Conservation (phyloP, 208 protist genomes). For the Novymonas esmeraldas region DNA sequence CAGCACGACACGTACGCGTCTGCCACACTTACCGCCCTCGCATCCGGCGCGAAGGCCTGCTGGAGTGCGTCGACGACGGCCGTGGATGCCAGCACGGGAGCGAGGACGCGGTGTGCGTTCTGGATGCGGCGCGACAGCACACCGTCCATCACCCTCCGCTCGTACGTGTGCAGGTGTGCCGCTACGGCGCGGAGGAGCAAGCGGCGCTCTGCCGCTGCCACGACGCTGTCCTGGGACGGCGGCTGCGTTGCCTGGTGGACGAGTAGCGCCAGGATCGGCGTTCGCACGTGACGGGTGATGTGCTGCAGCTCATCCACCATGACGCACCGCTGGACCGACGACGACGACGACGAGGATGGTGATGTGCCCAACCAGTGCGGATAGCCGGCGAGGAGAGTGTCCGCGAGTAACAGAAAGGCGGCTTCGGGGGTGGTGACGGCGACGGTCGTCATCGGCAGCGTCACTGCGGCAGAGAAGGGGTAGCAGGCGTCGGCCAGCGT, state of each 20-base stretch:
- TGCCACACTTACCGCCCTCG: constrained; percentile 45
- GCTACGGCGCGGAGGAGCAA: constrained; percentile 33
- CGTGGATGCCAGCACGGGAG: constrained; percentile 26
- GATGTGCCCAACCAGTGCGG: constrained; percentile 31
- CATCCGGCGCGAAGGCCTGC: constrained; percentile 27
- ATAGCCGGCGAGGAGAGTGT: constrained; percentile 31
- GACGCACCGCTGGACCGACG: constrained; percentile 13
- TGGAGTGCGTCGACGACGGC: constrained; percentile 31
- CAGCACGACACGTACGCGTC: constrained; percentile 72
- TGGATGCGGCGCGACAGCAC: constrained; percentile 26
- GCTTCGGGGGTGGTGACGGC: constrained; percentile 32
- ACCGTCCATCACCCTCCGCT: constrained; percentile 33
- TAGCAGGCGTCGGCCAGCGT: constrained; percentile 38
- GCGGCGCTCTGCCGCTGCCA: constrained; percentile 8
- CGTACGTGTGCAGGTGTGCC: constrained; percentile 41
- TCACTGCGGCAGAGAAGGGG: constrained; percentile 23
- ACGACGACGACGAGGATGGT: background rate
- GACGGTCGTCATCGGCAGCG: constrained; percentile 18
- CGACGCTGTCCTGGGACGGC: background rate
- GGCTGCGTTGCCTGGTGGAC: constrained; percentile 32
- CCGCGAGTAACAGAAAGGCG: constrained; percentile 25
- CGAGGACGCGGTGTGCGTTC: constrained; percentile 18
- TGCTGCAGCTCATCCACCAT: constrained; percentile 45
- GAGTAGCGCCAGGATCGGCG: constrained; percentile 43
- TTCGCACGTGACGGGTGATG: constrained; percentile 48